Percentiles rank a stretch among this genome's conserved stretches.
phyloP scores from a whole-genome alignment of 257 asterid genomes.

The Plantago major region DNA sequence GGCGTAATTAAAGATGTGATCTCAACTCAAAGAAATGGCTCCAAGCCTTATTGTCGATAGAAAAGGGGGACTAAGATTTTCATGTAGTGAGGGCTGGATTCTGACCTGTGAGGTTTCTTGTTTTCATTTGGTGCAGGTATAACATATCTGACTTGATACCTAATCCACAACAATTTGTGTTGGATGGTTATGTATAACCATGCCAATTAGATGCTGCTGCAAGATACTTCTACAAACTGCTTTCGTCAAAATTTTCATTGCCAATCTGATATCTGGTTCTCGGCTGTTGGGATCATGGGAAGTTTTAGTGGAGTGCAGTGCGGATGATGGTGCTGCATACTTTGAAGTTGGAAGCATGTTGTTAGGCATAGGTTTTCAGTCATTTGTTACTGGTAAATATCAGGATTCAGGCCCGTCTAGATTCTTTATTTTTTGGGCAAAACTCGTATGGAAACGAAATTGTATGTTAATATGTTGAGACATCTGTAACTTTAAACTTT shows the following conservation, averaged over 20 bases:
- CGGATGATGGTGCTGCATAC: too few species aligned
- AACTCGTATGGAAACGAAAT: too few species aligned
- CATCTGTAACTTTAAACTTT: too few species aligned
- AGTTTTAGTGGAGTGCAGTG: too few species aligned
- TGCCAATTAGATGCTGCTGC: not conserved
- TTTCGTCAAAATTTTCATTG: not conserved
- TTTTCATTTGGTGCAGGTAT: slow-evolving; percentile 6
- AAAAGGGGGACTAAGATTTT: slow-evolving; percentile 12
- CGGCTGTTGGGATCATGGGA: too few species aligned
- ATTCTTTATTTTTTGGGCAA: too few species aligned
- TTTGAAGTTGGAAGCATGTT: too few species aligned
- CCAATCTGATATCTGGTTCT: too few species aligned
- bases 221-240: not conserved
- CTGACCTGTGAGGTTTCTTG: not conserved
- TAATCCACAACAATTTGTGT: slow-evolving; percentile 15
- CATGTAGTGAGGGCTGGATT: not conserved
- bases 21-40: not conserved
- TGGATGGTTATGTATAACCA: not conserved
- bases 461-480: too few species aligned
- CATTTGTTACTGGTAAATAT: too few species aligned
- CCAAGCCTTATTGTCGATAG: slow-evolving; percentile 2
- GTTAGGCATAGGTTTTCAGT: too few species aligned
- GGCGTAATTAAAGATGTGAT: not conserved
- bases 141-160: slow-evolving; percentile 20
- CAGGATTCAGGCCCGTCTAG: too few species aligned